phyloP scores from a whole-genome alignment of 1,284 basidiomycete genomes.

The Puccinia coronata region DNA sequence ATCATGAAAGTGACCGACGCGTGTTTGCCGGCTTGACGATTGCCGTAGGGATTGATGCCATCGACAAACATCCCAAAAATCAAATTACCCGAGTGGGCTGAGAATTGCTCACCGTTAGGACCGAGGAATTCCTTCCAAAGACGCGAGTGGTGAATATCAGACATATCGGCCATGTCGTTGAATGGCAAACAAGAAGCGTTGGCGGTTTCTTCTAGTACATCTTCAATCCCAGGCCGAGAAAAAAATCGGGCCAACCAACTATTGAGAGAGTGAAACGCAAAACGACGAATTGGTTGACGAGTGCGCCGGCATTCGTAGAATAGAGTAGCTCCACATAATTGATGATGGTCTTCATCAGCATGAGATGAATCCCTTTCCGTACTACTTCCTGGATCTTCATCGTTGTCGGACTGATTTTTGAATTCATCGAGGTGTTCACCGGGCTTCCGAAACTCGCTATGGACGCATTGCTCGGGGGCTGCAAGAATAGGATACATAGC shows the following conservation, averaged over 20 bases:
- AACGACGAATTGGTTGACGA: neutral
- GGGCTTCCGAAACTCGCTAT: neutral
- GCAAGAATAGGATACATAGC: conserved; percentile 8
- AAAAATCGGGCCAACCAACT: conserved; percentile 31
- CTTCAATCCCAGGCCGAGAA: conserved; percentile 13
- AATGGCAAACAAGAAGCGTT: neutral
- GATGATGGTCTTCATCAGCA: neutral
- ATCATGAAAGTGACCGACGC: conserved; percentile 32
- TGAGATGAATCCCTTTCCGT: neutral
- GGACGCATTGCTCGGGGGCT: neutral
- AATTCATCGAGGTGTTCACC: neutral
- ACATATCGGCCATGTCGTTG: neutral
- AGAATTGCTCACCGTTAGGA: conserved; percentile 10
- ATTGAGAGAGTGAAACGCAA: conserved; percentile 4
- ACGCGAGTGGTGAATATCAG: conserved; percentile 33
- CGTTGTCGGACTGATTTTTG: neutral
- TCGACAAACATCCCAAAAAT: conserved; percentile 36
- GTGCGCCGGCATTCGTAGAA: neutral
- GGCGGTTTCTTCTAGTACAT: neutral
- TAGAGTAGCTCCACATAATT: neutral
- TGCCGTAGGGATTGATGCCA: conserved; percentile 32
- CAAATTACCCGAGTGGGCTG: neutral
- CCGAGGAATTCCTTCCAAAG: conserved; percentile 33
- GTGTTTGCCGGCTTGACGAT: conserved; percentile 19
- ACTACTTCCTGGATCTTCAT: neutral